These are phyloP conservation scores for Fraxinus platypoda DNA, from an alignment of 305 asterid genomes.

Conservation along the genomic window DNA sequence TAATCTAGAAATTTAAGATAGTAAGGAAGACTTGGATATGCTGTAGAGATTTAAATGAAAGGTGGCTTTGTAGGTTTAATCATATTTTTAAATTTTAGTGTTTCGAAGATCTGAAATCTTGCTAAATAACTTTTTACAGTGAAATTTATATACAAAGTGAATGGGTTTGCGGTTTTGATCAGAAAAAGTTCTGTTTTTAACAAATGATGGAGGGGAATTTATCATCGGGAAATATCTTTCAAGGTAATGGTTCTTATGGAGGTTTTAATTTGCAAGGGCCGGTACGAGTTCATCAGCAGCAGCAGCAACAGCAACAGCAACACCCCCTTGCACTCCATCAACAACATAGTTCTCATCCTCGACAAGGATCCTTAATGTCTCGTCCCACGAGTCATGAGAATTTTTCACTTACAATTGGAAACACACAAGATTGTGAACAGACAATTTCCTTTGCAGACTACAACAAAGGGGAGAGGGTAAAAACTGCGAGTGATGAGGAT, in stretches of 20 bases:
- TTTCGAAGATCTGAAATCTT: constrained; percentile 22
- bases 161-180: constrained; percentile 30
- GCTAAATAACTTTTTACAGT: constrained; percentile 9
- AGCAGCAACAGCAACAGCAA: constrained; percentile 45
- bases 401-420: constrained; percentile 55
- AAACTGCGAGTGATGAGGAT: constrained; percentile 68
- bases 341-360: constrained; percentile 33
- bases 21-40: constrained; percentile 10
- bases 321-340: constrained; percentile 35
- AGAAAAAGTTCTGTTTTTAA: background rate
- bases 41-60: background rate
- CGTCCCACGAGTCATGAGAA: constrained; percentile 41
- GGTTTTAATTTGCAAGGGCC: constrained; percentile 61
- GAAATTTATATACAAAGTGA: constrained; percentile 7
- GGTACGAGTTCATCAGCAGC: constrained; percentile 49
- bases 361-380: constrained; percentile 42
- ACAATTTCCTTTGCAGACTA: constrained; percentile 38
- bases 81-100: constrained; percentile 9
- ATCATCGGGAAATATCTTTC: constrained; percentile 49
- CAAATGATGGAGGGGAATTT: constrained; percentile 50
- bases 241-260: constrained; percentile 45
- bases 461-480: constrained; percentile 42
- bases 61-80: background rate
- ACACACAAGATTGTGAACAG: constrained; percentile 44
- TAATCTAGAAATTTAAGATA: constrained; percentile 10